Percentiles rank a stretch among this genome's conserved stretches.
phyloP scores from a whole-genome alignment of 78 protist genomes.

The Planoprotostelium fungivorum region DNA sequence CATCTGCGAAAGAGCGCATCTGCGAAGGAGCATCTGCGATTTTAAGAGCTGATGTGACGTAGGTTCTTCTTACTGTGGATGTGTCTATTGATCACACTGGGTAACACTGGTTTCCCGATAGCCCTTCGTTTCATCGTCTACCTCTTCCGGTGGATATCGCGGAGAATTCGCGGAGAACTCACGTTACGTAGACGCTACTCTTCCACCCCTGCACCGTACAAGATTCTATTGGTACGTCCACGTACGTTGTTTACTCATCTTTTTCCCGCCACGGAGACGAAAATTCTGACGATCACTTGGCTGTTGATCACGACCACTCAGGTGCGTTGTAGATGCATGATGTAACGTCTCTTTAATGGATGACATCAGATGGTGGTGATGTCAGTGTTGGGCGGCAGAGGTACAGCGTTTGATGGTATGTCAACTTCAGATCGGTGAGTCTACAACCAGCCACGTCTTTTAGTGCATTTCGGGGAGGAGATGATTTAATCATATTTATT shows the following conservation, averaged over 20 bases:
- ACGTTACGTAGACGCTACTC: background rate
- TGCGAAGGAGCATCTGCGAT: no score
- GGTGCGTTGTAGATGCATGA: no score
- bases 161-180: background rate
- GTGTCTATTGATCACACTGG: background rate
- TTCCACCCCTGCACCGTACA: background rate
- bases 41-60: no score
- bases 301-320: background rate
- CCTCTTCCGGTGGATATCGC: background rate
- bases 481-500: no score
- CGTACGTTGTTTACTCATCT: background rate
- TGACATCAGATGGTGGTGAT: no score
- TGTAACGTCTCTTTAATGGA: no score
- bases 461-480: background rate
- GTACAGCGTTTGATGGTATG: no score
- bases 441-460: no score
- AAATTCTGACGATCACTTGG: background rate
- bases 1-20: no score
- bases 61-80: background rate
- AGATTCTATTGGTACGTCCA: background rate
- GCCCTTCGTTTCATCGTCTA: background rate
- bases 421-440: no score
- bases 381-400: no score
- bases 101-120: background rate
- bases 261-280: background rate